phyloP scores from a whole-genome alignment of 805 yeast genomes.

The Candida tallmaniae region DNA sequence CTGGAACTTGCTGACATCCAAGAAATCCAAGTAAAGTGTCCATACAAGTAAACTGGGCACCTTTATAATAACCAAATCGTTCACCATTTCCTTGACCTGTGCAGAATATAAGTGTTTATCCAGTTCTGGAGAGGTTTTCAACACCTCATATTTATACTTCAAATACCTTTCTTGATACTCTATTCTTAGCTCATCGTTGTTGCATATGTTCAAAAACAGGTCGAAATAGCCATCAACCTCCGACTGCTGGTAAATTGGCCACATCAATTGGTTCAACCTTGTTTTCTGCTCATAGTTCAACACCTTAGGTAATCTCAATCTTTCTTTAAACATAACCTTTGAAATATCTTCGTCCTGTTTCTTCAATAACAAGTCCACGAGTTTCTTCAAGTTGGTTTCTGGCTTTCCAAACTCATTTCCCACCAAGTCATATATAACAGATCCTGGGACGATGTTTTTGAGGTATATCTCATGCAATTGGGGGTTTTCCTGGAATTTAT shows the following conservation, averaged over 20 bases:
- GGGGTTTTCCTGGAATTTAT: constrained; percentile 22
- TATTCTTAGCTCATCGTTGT: constrained; percentile 59
- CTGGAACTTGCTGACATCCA: constrained; percentile 49
- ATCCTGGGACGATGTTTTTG: constrained; percentile 51
- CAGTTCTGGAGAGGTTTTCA: constrained; percentile 52
- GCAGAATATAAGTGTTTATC: constrained; percentile 21
- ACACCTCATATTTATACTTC: constrained; percentile 48
- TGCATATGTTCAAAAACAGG: constrained; percentile 48
- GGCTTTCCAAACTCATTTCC: constrained; percentile 43
- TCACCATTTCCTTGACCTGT: constrained; percentile 52
- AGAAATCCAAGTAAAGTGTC: constrained; percentile 71
- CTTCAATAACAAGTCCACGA: constrained; percentile 35
- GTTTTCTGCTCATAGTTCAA: constrained; percentile 37
- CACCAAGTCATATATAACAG: constrained; percentile 48
- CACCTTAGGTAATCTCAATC: constrained; percentile 44
- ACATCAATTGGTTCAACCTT: constrained; percentile 34
- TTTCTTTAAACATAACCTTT: constrained; percentile 40
- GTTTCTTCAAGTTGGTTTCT: constrained; percentile 39
- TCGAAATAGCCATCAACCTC: constrained; percentile 51
- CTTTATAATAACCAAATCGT: constrained; percentile 68
- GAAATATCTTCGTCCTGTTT: constrained; percentile 41
- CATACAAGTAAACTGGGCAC: constrained; percentile 63
- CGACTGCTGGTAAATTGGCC: constrained; percentile 48
- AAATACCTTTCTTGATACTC: constrained; percentile 57
- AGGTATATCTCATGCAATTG: constrained; percentile 46